Evolutionary conservation across 1,139 yeast species (phyloP).

Genomic region (Spencermartinsiella ligniputridi): DNA sequence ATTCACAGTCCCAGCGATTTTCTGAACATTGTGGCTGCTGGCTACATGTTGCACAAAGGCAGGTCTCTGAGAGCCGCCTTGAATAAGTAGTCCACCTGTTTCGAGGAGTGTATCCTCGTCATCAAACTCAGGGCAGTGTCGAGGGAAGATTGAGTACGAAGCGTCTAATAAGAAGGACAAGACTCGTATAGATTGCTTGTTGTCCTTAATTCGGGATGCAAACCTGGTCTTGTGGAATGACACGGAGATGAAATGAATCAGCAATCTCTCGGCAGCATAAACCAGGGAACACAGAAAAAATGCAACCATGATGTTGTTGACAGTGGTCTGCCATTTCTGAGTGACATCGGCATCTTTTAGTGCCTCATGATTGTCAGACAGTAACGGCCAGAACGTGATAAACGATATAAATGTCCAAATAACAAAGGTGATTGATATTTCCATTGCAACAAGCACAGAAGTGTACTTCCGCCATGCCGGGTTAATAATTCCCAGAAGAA

Average conservation of each 20-base stretch:
- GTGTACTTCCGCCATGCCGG: constrained; percentile 35
- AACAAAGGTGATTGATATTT: constrained; percentile 33
- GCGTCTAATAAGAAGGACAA: constrained; percentile 33
- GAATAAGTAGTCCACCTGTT: constrained; percentile 28
- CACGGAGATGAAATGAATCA: constrained; percentile 39
- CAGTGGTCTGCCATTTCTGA: constrained; percentile 34
- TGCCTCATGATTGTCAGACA: constrained; percentile 33
- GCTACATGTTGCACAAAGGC: constrained; percentile 20
- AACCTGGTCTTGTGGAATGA: constrained; percentile 40
- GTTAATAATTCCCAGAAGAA: constrained; percentile 33
- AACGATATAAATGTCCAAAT: constrained; percentile 34
- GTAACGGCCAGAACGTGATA: constrained; percentile 37
- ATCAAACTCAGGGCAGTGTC: constrained; percentile 34
- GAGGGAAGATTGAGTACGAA: constrained; percentile 37
- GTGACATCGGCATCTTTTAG: constrained; percentile 22
- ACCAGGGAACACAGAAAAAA: constrained; percentile 35
- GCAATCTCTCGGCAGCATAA: constrained; percentile 35
- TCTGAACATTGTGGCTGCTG: constrained; percentile 23
- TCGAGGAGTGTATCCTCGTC: constrained; percentile 34
- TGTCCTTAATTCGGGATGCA: constrained; percentile 36
- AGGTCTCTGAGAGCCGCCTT: constrained; percentile 17
- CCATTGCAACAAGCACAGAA: constrained; percentile 35
- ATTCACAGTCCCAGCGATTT: constrained; percentile 28
- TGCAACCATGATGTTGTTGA: constrained; percentile 38
- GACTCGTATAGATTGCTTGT: constrained; percentile 33